These are phyloP conservation scores for Mrakia hoshinonis DNA, from an alignment of 768 basidiomycete species.

Conservation along the genomic window DNA sequence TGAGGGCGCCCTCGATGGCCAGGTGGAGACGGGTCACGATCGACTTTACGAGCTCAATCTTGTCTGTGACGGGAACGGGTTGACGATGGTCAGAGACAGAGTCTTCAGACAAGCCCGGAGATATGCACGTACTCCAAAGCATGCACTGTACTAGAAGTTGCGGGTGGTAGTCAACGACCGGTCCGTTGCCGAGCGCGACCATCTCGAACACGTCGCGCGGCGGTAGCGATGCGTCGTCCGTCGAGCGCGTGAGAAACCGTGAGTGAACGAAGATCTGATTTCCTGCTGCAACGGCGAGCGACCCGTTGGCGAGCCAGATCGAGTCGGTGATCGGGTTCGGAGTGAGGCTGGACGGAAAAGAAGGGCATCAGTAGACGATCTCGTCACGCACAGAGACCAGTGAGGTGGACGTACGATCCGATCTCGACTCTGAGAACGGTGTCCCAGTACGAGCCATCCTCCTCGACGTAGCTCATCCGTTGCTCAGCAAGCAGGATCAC, in stretches of 20 bases:
- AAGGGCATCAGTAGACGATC: background rate
- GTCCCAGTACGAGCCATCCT: conserved; percentile 42
- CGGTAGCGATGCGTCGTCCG: conserved; percentile 29
- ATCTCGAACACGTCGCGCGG: conserved; percentile 63
- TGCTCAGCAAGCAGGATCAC: conserved; percentile 86
- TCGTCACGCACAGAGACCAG: background rate
- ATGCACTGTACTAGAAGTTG: conserved; percentile 86
- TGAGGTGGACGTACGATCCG: conserved; percentile 48
- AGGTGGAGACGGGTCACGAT: conserved; percentile 62
- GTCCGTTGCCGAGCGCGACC: conserved; percentile 74
- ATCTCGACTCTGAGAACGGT: conserved; percentile 51
- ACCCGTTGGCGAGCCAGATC: conserved; percentile 79
- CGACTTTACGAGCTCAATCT: conserved; percentile 72
- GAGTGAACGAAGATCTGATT: conserved; percentile 77
- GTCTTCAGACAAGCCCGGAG: background rate
- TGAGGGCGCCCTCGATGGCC: conserved; percentile 42
- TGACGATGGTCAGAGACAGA: background rate
- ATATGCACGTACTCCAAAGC: conserved; percentile 62
- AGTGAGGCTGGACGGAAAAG: conserved; percentile 50
- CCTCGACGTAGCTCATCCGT: conserved; percentile 79
- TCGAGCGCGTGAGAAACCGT: conserved; percentile 37
- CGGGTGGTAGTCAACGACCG: conserved; percentile 83
- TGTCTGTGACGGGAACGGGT: conserved; percentile 48
- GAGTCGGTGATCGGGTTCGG: conserved; percentile 76
- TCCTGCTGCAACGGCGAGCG: conserved; percentile 69